Base-by-base conservation (phyloP, 2,329 filamentous ascomycete genomes). In the Venturia effusa region DNA sequence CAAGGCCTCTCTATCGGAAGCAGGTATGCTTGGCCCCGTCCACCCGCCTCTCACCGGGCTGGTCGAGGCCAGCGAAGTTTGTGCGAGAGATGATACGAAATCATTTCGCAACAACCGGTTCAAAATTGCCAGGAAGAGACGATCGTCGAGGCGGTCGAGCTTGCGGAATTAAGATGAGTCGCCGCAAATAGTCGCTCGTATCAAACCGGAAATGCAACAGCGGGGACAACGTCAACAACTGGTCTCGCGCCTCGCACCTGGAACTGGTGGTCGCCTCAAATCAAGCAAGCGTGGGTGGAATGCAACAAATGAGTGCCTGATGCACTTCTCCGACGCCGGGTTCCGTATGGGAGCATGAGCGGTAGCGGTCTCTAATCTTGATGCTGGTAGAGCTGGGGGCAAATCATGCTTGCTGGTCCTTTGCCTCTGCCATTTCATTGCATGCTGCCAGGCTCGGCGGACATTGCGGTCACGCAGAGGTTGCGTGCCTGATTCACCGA, bases 121-220 rank as follows among this genome's bases (percentile, higher is more conserved):
- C 17, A 57, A 57, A 34, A 57, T 57, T 57, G 17, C 51, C 51
- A 57, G 51, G 51, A 57, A 30, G 15, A 34, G 30, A n/a, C 17
- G 51, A 57, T 57, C 51, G 51, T 57, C 51, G 19, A 34, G 13
- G 51, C 51, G 51, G 51, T 57, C 27, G 51, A n/a, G 51, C 51
- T 24, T 15, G 51, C 51, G 51, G 51, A 34, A 57, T 57, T 34
- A 57, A 51, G 51, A 57, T 57, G 51, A 57, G 30, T 57, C 51
- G 51, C 51, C 27, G 51, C 51, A 57, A 57, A 57, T 57, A 57
- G 51, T 32, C 34, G 51, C 51, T 57, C 51, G 51, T 57, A 57
- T 57, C 51, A 57, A 34, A 57, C 51, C 51, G 51, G 51, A 57
- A 57, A 57, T 57, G 51, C 51, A 57, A 34, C 51, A 57, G 51